Evolutionary conservation across 2,329 filamentous ascomycete species (phyloP).

Genomic region (Thelonectria olida): DNA sequence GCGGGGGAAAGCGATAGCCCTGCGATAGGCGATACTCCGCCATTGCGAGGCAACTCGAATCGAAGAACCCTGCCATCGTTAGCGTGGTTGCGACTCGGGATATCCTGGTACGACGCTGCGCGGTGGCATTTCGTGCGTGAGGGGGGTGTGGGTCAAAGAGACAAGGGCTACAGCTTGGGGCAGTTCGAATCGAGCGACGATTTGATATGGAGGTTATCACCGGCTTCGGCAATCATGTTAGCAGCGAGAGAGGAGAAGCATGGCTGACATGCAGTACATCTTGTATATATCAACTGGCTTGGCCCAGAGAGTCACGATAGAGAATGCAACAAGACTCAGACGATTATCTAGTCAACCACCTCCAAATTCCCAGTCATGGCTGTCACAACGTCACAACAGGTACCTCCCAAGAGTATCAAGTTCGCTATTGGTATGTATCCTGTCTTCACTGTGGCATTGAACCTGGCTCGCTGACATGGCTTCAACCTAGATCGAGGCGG

Average conservation of each 20-base stretch:
- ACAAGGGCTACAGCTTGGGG: background rate
- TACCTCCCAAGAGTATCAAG: conserved; percentile 12
- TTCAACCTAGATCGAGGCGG: conserved; percentile 64
- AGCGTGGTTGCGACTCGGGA: background rate
- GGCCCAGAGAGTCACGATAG: background rate
- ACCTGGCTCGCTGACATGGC: background rate
- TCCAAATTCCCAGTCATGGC: background rate
- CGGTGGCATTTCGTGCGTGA: background rate
- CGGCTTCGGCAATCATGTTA: background rate
- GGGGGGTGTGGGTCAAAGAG: background rate
- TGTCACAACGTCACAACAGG: background rate
- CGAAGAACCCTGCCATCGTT: background rate
- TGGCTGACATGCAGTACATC: background rate
- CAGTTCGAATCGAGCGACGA: background rate
- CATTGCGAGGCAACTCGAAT: background rate
- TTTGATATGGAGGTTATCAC: background rate
- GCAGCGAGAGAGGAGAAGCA: background rate
- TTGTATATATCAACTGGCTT: background rate
- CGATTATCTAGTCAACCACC: background rate
- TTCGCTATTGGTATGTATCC: conserved; percentile 7
- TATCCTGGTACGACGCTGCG: background rate
- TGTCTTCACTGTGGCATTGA: background rate
- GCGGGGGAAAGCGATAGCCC: background rate
- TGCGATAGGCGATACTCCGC: background rate
- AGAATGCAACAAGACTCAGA: background rate